phyloP scores from a whole-genome alignment of 306 rosid genomes.

The Casuarina glauca region DNA sequence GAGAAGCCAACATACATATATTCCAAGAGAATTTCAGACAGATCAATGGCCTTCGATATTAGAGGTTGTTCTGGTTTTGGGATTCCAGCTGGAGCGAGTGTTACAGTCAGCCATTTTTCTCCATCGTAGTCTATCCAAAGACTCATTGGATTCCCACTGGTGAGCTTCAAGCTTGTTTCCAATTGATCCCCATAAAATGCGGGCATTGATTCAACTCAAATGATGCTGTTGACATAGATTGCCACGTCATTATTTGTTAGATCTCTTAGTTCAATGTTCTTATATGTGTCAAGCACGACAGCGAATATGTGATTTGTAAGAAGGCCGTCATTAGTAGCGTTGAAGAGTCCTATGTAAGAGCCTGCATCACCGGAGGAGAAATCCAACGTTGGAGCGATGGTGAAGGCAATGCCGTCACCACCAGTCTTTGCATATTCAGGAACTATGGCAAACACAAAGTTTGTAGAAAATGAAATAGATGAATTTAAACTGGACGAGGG shows the following conservation, averaged over 20 bases:
- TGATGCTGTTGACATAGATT: conserved; percentile 32
- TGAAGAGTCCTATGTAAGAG: conserved; percentile 6
- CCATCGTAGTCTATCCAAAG: conserved; percentile 6
- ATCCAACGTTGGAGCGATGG: conserved; percentile 27
- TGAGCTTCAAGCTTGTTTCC: conserved; percentile 15
- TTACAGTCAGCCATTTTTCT: conserved; percentile 14
- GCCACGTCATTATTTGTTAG: conserved; percentile 35
- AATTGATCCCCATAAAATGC: conserved; percentile 23
- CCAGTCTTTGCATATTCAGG: no score
- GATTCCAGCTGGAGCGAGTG: conserved; percentile 19
- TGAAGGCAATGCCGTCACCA: conserved; percentile 37
- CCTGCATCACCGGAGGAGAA: not conserved
- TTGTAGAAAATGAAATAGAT: conserved; percentile 8
- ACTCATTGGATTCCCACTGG: conserved; percentile 29
- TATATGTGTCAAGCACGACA: conserved; percentile 20
- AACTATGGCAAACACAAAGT: not conserved
- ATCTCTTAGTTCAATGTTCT: not conserved
- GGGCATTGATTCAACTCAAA: conserved; percentile 4
- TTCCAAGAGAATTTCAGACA: conserved; percentile 16
- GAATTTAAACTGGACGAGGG: not conserved
- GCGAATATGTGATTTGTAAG: conserved; percentile 32
- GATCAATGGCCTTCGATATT: conserved; percentile 5
- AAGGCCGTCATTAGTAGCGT: not conserved
- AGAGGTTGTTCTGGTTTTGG: conserved; percentile 28
- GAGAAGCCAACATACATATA: conserved; percentile 43